A percentile compares a stretch with the other conserved stretches of the same genome.
phyloP scores from a whole-genome alignment of 1,139 yeast species.

The Magnusiomyces sp. region DNA sequence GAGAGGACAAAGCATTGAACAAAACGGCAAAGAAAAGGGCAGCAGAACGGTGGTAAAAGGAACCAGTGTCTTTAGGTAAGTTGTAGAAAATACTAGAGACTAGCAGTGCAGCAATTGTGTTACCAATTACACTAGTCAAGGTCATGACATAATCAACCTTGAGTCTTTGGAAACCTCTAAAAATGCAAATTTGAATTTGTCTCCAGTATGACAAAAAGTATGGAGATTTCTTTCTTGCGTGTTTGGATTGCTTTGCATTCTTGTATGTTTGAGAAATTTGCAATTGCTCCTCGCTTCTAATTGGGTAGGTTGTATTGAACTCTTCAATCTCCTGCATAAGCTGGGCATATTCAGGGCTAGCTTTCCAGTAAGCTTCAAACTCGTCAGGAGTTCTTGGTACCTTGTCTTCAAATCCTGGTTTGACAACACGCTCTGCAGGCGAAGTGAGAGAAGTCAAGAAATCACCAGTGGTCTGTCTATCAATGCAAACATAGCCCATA shows the following conservation, averaged over 20 bases:
- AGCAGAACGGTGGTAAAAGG: constrained; percentile 63
- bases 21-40: constrained; percentile 69
- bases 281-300: too few relatives aligned
- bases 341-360: constrained; percentile 44
- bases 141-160: constrained; percentile 62
- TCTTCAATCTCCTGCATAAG: constrained; percentile 40
- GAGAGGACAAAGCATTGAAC: constrained; percentile 67
- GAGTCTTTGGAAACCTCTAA: constrained; percentile 55
- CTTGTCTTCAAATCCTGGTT: constrained; percentile 47
- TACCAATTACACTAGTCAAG: constrained; percentile 50
- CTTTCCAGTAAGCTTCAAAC: too few relatives aligned
- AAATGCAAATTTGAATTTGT: constrained; percentile 55
- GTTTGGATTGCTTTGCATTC: too few relatives aligned
- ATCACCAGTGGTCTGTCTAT: constrained; percentile 78
- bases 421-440: constrained; percentile 55
- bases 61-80: constrained; percentile 38
- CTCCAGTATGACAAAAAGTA: constrained; percentile 55
- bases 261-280: too few relatives aligned
- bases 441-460: constrained; percentile 71
- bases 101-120: constrained; percentile 64
- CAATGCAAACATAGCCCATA: constrained; percentile 67
- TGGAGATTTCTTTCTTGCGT: constrained; percentile 56
- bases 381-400: constrained; percentile 66
- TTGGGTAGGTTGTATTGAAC: constrained; percentile 29
- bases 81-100: constrained; percentile 71